Conservation (phyloP, 1,139 yeast species). For the Taphrina communis region DNA sequence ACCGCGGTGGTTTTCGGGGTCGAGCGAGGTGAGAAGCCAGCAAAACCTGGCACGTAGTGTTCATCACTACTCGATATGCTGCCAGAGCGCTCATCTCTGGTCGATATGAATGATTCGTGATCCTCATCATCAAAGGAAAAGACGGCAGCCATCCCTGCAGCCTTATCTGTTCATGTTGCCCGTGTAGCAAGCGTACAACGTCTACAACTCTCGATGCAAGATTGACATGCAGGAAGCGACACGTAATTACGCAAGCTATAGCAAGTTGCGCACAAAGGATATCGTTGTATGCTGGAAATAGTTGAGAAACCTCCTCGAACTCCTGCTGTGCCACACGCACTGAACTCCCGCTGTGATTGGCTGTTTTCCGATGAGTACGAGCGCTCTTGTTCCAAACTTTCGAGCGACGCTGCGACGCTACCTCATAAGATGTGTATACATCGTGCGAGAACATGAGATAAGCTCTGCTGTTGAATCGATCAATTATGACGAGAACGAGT, state of each 20-base stretch:
- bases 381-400: not conserved
- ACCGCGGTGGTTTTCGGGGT: conserved; percentile 40
- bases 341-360: not conserved
- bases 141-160: conserved; percentile 48
- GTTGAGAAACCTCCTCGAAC: not conserved
- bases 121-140: conserved; percentile 49
- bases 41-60: conserved; percentile 44
- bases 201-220: not conserved
- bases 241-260: too few species aligned
- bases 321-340: conserved; percentile 12
- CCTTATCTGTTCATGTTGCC: not conserved
- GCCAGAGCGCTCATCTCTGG: conserved; percentile 11
- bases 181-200: not conserved
- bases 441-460: too few species aligned
- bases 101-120: conserved; percentile 27
- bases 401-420: not conserved
- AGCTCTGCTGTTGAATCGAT: not conserved
- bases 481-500: conserved; percentile 35
- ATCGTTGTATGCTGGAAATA: too few species aligned
- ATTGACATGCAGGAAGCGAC: too few species aligned
- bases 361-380: not conserved
- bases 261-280: too few species aligned
- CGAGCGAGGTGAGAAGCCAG: conserved; percentile 31
- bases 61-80: conserved; percentile 41
- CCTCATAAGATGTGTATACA: too few species aligned